Evolutionary conservation across 768 basidiomycete species (phyloP).

Genomic region (Rhodotorula diobovata): DNA sequence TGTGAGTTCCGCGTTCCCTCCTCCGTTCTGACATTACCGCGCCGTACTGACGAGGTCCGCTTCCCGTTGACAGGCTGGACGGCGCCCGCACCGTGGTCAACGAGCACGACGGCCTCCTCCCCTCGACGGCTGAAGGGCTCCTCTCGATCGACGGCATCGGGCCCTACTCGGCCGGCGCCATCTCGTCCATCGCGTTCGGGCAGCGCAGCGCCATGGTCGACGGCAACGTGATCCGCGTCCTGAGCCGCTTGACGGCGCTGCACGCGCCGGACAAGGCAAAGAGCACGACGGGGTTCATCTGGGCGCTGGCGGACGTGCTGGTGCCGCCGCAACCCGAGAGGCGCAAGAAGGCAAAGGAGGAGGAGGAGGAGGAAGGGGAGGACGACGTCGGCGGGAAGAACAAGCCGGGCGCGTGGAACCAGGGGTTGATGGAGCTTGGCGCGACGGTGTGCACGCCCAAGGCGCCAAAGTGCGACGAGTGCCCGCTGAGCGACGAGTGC

Average conservation of each 20-base stretch:
- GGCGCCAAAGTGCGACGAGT: conserved; percentile 66
- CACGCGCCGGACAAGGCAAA: conserved; percentile 79
- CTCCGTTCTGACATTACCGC: neutral
- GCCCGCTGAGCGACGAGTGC: conserved; percentile 69
- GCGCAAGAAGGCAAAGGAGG: neutral
- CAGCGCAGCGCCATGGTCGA: conserved; percentile 76
- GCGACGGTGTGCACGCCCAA: conserved; percentile 79
- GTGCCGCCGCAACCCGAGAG: conserved; percentile 55
- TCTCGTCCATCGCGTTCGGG: conserved; percentile 76
- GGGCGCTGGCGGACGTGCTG: conserved; percentile 68
- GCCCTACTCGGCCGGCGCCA: conserved; percentile 47
- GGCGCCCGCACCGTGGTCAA: conserved; percentile 76
- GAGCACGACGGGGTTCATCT: conserved; percentile 69
- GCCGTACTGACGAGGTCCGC: neutral
- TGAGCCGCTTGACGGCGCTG: conserved; percentile 60
- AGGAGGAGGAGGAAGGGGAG: neutral
- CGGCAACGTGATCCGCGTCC: conserved; percentile 40
- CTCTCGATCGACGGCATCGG: conserved; percentile 79
- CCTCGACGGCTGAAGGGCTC: conserved; percentile 72
- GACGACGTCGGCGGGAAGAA: conserved; percentile 9
- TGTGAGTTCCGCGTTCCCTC: conserved; percentile 44
- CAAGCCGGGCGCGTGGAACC: conserved; percentile 44
- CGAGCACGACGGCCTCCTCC: conserved; percentile 65
- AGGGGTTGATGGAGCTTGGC: conserved; percentile 90
- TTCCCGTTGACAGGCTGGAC: conserved; percentile 48